phyloP scores from a whole-genome alignment of 345 rosid genomes.

The Acer yangbiense region DNA sequence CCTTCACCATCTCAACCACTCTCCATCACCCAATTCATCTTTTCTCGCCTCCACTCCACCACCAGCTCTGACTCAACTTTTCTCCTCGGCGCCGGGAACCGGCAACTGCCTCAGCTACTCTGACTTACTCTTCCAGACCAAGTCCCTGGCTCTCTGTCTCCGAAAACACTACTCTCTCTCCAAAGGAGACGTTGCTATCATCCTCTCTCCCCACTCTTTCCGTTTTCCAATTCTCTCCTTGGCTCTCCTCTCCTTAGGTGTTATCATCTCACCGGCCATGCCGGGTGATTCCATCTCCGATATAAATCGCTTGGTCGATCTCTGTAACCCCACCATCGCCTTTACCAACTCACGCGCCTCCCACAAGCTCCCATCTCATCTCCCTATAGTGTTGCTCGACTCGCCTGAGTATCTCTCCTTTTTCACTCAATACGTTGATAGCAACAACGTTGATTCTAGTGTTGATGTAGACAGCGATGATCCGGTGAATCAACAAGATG shows the following conservation, averaged over 20 bases:
- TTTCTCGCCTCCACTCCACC: constrained; percentile 45
- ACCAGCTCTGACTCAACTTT: constrained; percentile 28
- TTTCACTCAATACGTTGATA: too few relatives aligned
- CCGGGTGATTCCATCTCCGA: constrained; percentile 65
- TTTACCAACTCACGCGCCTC: constrained; percentile 67
- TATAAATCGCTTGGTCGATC: constrained; percentile 48
- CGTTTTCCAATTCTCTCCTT: constrained; percentile 69
- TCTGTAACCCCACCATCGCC: constrained; percentile 66
- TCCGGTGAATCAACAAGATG: too few relatives aligned
- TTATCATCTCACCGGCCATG: constrained; percentile 67
- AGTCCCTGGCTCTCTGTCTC: constrained; percentile 38
- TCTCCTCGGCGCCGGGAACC: constrained; percentile 42
- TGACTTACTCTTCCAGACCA: constrained; percentile 50
- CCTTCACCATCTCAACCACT: constrained; percentile 56
- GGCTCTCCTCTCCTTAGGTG: constrained; percentile 73
- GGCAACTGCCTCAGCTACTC: constrained; percentile 48
- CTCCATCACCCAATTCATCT: constrained; percentile 47
- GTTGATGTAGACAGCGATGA: too few relatives aligned
- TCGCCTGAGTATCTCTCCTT: constrained; percentile 73
- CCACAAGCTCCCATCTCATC: constrained; percentile 41
- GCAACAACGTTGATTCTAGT: too few relatives aligned
- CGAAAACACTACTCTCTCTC: constrained; percentile 44
- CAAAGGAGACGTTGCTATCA: constrained; percentile 60
- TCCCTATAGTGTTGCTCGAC: constrained; percentile 49
- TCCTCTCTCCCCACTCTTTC: constrained; percentile 65